These are phyloP conservation scores for Melanogaster broomeanus DNA, from an alignment of 768 basidiomycete species.

Conservation along the genomic window DNA sequence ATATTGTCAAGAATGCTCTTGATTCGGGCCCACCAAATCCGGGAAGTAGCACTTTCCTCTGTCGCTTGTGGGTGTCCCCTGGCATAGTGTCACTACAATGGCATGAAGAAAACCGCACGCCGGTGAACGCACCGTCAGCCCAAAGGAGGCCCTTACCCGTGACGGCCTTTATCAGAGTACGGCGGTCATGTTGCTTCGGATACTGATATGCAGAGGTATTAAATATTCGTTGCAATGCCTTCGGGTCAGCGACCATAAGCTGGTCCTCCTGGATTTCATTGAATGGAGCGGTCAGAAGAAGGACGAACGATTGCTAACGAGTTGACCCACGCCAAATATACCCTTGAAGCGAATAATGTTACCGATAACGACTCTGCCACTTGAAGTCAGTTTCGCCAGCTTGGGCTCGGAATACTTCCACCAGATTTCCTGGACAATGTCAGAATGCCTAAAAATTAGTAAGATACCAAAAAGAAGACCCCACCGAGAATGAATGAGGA, in stretches of 20 bases:
- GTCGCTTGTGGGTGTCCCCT: conserved; percentile 51
- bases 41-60: conserved; percentile 54
- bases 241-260: conserved; percentile 49
- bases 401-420: conserved; percentile 13
- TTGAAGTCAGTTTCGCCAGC: conserved; percentile 16
- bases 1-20: conserved; percentile 51
- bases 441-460: too few relatives aligned
- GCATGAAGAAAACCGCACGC: conserved; percentile 8
- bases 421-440: conserved; percentile 6
- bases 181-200: conserved; percentile 34
- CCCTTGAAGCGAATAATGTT: conserved; percentile 14
- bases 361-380: conserved; percentile 18
- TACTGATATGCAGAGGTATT: conserved; percentile 46
- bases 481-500: not conserved
- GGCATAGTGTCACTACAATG: not conserved
- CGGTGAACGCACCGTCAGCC: conserved; percentile 40
- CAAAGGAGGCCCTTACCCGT: conserved; percentile 40
- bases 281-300: not conserved
- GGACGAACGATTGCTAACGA: not conserved
- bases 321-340: conserved; percentile 7
- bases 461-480: not conserved
- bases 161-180: too few relatives aligned
- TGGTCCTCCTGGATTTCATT: conserved; percentile 39
- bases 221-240: conserved; percentile 42
- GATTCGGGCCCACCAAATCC: conserved; percentile 56